phyloP scores from a whole-genome alignment of 768 basidiomycete genomes.

The Phaffia tasmanica region DNA sequence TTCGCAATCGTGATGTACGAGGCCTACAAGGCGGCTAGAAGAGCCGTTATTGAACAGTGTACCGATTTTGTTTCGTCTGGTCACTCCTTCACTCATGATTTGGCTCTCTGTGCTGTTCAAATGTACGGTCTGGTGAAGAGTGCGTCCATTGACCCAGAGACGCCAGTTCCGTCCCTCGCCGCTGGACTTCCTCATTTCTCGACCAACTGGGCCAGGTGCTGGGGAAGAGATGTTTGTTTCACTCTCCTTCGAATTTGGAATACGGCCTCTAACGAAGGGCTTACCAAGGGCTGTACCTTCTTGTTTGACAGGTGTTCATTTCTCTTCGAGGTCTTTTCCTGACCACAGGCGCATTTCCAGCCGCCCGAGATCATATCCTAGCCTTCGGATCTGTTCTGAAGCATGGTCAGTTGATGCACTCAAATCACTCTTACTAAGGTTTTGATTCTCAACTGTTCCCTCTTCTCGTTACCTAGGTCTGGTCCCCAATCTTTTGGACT shows the following conservation, averaged over 20 bases:
- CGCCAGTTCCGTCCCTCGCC: conserved; percentile 67
- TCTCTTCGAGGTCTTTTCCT: conserved; percentile 86
- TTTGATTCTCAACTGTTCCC: conserved; percentile 69
- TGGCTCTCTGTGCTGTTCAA: conserved; percentile 58
- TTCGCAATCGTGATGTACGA: conserved; percentile 83
- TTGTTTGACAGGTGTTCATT: conserved; percentile 48
- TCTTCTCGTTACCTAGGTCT: conserved; percentile 45
- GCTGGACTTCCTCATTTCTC: conserved; percentile 94
- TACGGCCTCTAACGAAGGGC: not conserved
- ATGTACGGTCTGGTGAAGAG: conserved; percentile 86
- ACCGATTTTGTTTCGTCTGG: conserved; percentile 78
- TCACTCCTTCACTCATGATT: conserved; percentile 76
- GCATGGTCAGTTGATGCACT: not conserved
- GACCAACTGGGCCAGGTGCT: conserved; percentile 85
- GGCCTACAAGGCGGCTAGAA: conserved; percentile 83
- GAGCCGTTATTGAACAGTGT: conserved; percentile 69
- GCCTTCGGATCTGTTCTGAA: conserved; percentile 39
- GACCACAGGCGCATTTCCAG: conserved; percentile 67
- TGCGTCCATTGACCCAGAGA: conserved; percentile 62
- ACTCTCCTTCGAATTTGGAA: not conserved
- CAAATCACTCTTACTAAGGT: conserved; percentile 46
- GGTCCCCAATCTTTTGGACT: conserved; percentile 91
- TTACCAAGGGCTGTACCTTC: not conserved
- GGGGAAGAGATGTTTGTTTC: conserved; percentile 57
- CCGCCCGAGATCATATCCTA: conserved; percentile 76